Base-by-base conservation (phyloP, 176 grass and related monocot species). In the Oryza brachyantha region DNA sequence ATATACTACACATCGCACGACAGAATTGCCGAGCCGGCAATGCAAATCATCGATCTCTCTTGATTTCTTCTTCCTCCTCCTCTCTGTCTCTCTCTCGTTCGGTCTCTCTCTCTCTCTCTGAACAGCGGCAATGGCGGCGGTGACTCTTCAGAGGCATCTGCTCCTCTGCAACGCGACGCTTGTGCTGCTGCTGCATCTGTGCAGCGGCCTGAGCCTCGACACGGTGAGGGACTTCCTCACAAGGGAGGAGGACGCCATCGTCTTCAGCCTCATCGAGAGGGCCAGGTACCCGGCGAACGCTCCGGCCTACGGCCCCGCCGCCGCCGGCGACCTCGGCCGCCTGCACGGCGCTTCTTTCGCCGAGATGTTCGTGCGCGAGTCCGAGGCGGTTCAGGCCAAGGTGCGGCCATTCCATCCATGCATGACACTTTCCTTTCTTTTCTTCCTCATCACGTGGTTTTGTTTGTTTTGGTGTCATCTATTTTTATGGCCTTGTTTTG, bases 211-310 rank as follows among this genome's bases (percentile, higher is more conserved):
- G 14, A 83, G 74, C 36, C 88, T 93, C 0, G 85, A 90, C 37
- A 84, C 83, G 22, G 88, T 88, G 76, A 80, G 91, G 28, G 83
- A 84, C 10, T 93, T 93, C 79, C 83, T 93, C 69, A 93, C 85
- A 13, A 66, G 85, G 36, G 85, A 93, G 75, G 91, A 93, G 52
- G 91, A 93, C 61, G 86, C 79, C 70, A 84, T 93, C 37, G 79
- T 93, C 52, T 88, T 93, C 87, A 90, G 91, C 76, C 88, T 93
- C 79, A 91, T 93, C 69, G 91, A 93, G 83, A 78, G 91, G 88
- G 72, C 91, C 16, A 90, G 36, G 38, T 85, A 88, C 61, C 88
- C 85, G 28, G 70, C 65, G 21, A 91, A 93, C 37, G 43, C 70
- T 41, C 66, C 83, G 28, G 5, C 71, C 27, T n/a, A n/a, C n/a